phyloP scores from a whole-genome alignment of 2,329 filamentous ascomycete species.

The Tolypocladium amazonense region DNA sequence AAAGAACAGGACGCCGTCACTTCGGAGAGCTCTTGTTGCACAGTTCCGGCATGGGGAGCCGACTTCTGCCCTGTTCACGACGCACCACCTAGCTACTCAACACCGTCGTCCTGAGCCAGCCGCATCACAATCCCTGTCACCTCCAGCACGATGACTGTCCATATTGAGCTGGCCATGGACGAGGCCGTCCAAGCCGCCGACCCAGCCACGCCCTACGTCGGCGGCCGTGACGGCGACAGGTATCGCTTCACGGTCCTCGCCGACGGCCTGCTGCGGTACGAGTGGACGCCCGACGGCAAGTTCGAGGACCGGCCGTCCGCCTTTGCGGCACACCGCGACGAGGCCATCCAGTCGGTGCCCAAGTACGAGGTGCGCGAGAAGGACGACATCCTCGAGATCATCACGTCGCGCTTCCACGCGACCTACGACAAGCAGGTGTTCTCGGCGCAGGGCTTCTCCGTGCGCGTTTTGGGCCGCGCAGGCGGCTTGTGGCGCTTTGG shows the following conservation, averaged over 20 bases:
- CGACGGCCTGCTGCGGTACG: slow-evolving; percentile 46
- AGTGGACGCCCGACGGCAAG: slow-evolving; percentile 47
- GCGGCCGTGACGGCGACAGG: slow-evolving; percentile 13
- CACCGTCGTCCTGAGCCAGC: background rate
- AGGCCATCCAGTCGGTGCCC: slow-evolving; percentile 23
- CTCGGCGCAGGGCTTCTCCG: slow-evolving; percentile 34
- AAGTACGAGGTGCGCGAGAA: slow-evolving; percentile 36
- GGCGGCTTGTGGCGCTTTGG: slow-evolving; percentile 38
- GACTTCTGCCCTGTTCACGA: background rate
- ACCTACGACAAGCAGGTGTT: slow-evolving; percentile 49
- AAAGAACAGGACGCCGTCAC: background rate
- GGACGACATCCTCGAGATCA: slow-evolving; percentile 39
- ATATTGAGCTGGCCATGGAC: background rate
- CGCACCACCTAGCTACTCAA: background rate
- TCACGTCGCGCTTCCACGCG: slow-evolving; percentile 43
- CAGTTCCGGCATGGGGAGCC: background rate
- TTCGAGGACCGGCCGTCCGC: slow-evolving; percentile 55
- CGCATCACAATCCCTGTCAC: background rate
- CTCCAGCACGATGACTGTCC: background rate
- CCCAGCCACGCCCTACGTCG: slow-evolving; percentile 4
- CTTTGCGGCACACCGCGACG: slow-evolving; percentile 44
- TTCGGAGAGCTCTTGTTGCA: background rate
- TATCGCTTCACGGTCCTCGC: slow-evolving; percentile 52
- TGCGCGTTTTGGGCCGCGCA: slow-evolving; percentile 29
- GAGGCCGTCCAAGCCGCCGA: background rate